Evolutionary conservation across 352 stramenopile species (phyloP), one percentile per base, ranked within the genome.

Genomic region (Globisporangium takayamanum): DNA sequence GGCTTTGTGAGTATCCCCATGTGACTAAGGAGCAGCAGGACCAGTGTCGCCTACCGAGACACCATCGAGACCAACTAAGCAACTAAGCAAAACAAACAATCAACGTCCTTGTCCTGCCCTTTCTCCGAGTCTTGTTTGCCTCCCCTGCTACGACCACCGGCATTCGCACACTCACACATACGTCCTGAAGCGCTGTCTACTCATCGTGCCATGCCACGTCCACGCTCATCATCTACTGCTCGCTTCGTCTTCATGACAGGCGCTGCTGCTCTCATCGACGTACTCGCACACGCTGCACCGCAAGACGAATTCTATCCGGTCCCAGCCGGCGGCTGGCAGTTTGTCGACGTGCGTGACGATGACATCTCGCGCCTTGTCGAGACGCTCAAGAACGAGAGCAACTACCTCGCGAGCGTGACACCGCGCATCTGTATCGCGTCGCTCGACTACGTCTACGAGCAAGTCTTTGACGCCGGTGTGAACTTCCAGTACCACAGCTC

Each of bases 361-460:
- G 50, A 47, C 50, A 46, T 57, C 10, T n/a, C 41, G 11, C 50
- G 57, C 3, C 30, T 64, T 1, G 30, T 20, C 20, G 47, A 53
- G 12, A n/a, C 50, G 16, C 58, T 64, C 30, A 51, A 37, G 50
- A 64, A 30, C 12, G 58, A 64, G 44, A 55, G 37, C 50, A 49
- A 50, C 25, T 96, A 98, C 67, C 85, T 89, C 51, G 95, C 97
- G 70, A 90, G 96, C 69, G 97, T 98, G 58, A 97, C 97, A 63
- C 74, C 88, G 47, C 84, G 78, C 36, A 87, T 98, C 18, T 69
- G 78, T 6, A 80, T 88, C 20, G 63, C 96, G 45, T 74, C 55
- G 49, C 97, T 98, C 71, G 94, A 84, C 56, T 88, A 89, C 1
- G 68, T 97, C 53, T 77, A 97, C 72, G 62, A 70, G 30, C 95